A percentile compares a stretch with the other conserved stretches of the same genome.
Conservation (phyloP, 306 rosid species). For the Castanea sativa region DNA sequence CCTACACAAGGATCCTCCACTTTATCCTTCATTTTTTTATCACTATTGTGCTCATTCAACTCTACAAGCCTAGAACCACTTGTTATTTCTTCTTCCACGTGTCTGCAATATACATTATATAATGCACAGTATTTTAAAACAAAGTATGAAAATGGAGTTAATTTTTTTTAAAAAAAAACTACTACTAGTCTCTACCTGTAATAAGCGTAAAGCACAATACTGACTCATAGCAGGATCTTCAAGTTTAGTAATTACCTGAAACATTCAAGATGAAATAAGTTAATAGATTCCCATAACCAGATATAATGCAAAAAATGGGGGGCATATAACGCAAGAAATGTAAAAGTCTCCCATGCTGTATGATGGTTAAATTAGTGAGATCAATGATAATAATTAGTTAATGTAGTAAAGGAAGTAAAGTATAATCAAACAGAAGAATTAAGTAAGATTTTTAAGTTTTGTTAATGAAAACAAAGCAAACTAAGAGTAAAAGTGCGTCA, state of each 20-base stretch:
- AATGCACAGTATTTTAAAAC: too few relatives aligned
- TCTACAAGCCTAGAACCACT: too few relatives aligned
- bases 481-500: neutral
- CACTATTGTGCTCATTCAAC: too few relatives aligned
- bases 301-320: neutral
- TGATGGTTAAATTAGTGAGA: constrained; percentile 8
- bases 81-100: too few relatives aligned
- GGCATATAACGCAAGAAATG: too few relatives aligned
- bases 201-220: constrained; percentile 83
- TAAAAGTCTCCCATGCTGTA: constrained; percentile 81
- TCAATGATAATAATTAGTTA: neutral
- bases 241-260: constrained; percentile 93
- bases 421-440: neutral
- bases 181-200: constrained; percentile 53
- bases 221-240: constrained; percentile 98
- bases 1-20: too few relatives aligned
- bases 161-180: neutral
- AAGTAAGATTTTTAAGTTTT: neutral
- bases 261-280: constrained; percentile 27
- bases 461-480: neutral
- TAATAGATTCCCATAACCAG: neutral
- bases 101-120: too few relatives aligned
- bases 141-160: too few relatives aligned
- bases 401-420: neutral
- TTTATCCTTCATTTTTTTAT: too few relatives aligned